phyloP scores from a whole-genome alignment of 371 early-diverging fungal species.

The Apophysomyces ossiformis region DNA sequence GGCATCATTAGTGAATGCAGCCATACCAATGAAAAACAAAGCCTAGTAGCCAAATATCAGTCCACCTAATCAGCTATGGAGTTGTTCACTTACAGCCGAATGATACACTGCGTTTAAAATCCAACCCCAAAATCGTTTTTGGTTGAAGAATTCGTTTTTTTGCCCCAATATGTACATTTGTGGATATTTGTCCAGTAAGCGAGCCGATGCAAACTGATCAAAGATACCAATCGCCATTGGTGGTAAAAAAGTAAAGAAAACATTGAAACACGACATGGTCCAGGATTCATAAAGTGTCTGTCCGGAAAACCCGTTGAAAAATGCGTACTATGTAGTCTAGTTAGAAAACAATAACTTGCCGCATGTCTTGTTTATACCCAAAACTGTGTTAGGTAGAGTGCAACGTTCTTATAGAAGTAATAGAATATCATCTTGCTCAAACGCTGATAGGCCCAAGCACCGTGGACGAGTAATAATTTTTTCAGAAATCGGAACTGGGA shows the following conservation, averaged over 20 bases:
- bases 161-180: constrained; percentile 96
- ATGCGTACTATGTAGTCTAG: constrained; percentile 62
- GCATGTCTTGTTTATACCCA: constrained; percentile 63
- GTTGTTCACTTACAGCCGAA: constrained; percentile 55
- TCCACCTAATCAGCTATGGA: neutral
- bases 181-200: constrained; percentile 94
- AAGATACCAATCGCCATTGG: constrained; percentile 91
- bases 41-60: constrained; percentile 27
- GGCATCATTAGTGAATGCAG: constrained; percentile 64
- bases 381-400: constrained; percentile 96
- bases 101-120: constrained; percentile 93
- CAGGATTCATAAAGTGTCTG: constrained; percentile 93
- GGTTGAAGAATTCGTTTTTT: constrained; percentile 89
- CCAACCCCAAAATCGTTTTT: constrained; percentile 94
- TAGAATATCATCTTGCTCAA: constrained; percentile 86
- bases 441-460: constrained; percentile 92
- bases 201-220: constrained; percentile 90
- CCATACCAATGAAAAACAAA: constrained; percentile 65
- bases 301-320: constrained; percentile 90
- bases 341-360: neutral
- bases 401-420: constrained; percentile 97
- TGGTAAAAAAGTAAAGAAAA: constrained; percentile 88
- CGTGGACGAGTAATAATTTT: constrained; percentile 91
- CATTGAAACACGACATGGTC: constrained; percentile 91
- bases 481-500: constrained; percentile 90